Base-by-base conservation (phyloP, 176 grass and related monocot genomes). In the Musa beccarii region DNA sequence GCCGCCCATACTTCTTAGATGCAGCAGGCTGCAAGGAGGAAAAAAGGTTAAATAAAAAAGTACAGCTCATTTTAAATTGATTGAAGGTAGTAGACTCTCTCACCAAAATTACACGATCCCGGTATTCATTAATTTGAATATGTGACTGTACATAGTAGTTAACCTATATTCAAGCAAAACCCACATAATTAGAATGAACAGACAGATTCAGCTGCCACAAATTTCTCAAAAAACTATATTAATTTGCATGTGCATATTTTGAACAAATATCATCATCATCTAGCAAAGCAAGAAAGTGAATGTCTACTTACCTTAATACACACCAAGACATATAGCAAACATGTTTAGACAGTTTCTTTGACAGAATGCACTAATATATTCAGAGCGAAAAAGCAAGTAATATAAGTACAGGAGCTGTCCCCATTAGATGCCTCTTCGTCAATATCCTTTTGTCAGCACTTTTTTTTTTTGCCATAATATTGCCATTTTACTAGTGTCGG, bases 81-180 rank as follows among this genome's bases (percentile, higher is more conserved):
- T 19, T 72, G 51, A 23, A 54, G 26, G 26, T 56, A 49, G 22
- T 74, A n/a, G 43, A 75, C 0, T 51, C 10, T 64, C 94, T 91
- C 56, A 97, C 94, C 94, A 97, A 83, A 81, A 97, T 80, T 50
- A 97, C 80, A 51, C 86, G 88, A 78, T 97, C 94, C 25, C 94
- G 90, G 16, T 93, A 97, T 72, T 97, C 94, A 54, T 93, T 97
- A 67, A 97, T 90, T 86, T 97, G 94, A 86, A 97, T 91, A 75
- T 97, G 88, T 83, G 94, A 93, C 65, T 93, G 90, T 68, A 91
- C 94, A 84, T 93, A 97, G 79, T 92, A 96, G 56, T 90, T 73
- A 70, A 85, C 89, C 93, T 96, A 68, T 65, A 64, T 69, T 53
- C 52, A 19, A 54, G 43, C 49, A 7, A 23, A 11, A 62, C 11